phyloP scores from a whole-genome alignment of 2,329 filamentous ascomycete genomes.

The Periglandula ipomoeae region DNA sequence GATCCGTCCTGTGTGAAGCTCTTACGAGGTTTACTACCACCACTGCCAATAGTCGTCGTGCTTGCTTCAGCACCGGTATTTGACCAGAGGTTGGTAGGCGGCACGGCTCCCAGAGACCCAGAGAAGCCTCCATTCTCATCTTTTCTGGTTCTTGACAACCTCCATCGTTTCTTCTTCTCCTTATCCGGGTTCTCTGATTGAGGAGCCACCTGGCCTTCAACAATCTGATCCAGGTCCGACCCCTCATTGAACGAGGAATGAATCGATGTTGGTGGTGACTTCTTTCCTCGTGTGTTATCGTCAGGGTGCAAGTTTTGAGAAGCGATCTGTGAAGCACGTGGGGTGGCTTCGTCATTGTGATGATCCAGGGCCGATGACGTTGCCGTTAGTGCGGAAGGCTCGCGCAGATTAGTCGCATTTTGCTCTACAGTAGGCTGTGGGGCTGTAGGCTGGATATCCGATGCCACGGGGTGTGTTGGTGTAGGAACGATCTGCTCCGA shows the following conservation, averaged over 20 bases:
- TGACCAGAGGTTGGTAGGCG: conserved; percentile 43
- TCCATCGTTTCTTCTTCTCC: conserved; percentile 62
- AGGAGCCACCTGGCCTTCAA: conserved; percentile 43
- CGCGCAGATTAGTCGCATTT: neutral
- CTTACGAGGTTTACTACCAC: conserved; percentile 36
- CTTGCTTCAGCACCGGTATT: conserved; percentile 58
- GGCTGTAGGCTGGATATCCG: neutral
- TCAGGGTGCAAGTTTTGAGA: conserved; percentile 34
- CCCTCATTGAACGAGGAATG: conserved; percentile 72
- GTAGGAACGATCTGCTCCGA: conserved; percentile 3
- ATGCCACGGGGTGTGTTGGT: neutral
- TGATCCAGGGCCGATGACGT: conserved; percentile 13
- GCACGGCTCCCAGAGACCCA: conserved; percentile 32
- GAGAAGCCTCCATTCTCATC: conserved; percentile 42
- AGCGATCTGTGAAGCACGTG: conserved; percentile 36
- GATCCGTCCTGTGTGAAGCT: conserved; percentile 43
- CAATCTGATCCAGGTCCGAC: conserved; percentile 64
- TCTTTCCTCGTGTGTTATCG: conserved; percentile 50
- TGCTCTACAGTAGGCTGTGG: neutral
- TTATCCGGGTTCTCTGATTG: conserved; percentile 44
- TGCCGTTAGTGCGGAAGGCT: conserved; percentile 3
- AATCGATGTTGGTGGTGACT: conserved; percentile 68
- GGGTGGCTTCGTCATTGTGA: conserved; percentile 32
- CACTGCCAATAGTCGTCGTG: conserved; percentile 59
- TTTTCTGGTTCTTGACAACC: conserved; percentile 56